These are phyloP conservation scores for Saccharomyces pastorianus DNA, from an alignment of 1,139 yeast species.

Conservation along the genomic window DNA sequence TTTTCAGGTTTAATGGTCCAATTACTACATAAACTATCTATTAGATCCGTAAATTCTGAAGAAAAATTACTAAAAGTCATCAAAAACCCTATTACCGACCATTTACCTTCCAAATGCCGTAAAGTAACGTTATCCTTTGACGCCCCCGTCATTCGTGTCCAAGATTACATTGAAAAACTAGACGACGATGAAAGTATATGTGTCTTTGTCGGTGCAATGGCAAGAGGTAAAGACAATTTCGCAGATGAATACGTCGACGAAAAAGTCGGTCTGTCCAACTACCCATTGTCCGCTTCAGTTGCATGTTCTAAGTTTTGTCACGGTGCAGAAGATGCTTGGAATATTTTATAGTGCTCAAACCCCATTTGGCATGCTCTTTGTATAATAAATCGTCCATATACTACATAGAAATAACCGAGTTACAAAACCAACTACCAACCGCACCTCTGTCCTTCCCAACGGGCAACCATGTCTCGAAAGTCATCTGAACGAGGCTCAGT, in stretches of 20 bases:
- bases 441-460: not conserved
- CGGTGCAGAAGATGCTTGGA: slow-evolving; percentile 98
- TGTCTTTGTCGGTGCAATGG: slow-evolving; percentile 98
- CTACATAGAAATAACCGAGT: not conserved
- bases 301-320: slow-evolving; percentile 98
- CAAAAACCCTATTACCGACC: slow-evolving; percentile 94
- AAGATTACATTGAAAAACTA: slow-evolving; percentile 73
- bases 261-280: slow-evolving; percentile 89
- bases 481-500: slow-evolving; percentile 1
- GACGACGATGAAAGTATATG: slow-evolving; percentile 90
- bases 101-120: slow-evolving; percentile 90
- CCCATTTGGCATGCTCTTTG: not conserved
- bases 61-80: slow-evolving; percentile 89
- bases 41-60: slow-evolving; percentile 89
- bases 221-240: slow-evolving; percentile 92
- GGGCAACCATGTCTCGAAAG: not conserved
- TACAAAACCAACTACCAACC: not conserved
- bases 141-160: slow-evolving; percentile 79
- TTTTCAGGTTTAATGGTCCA: slow-evolving; percentile 98
- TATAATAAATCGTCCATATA: not conserved
- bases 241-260: slow-evolving; percentile 97
- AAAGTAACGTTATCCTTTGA: slow-evolving; percentile 91
- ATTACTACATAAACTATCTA: slow-evolving; percentile 80
- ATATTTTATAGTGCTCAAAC: slow-evolving; percentile 41
- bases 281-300: slow-evolving; percentile 93